Evolutionary conservation across 1,284 basidiomycete species (phyloP).

Genomic region (Leucoagaricus sp.): DNA sequence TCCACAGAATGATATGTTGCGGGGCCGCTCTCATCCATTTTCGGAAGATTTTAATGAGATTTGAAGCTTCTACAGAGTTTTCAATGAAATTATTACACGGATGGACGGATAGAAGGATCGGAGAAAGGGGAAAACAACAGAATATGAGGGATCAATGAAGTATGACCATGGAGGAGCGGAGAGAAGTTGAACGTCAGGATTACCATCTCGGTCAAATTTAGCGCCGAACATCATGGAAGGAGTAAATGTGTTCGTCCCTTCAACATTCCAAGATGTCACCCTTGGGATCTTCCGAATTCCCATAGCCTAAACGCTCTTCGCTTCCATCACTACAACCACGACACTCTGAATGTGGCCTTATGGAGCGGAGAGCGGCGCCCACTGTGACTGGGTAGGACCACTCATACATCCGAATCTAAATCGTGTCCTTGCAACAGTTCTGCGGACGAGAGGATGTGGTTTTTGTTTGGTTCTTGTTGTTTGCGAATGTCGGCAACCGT

Average conservation of each 20-base stretch:
- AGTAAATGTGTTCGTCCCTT: neutral
- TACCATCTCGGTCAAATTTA: constrained; percentile 4
- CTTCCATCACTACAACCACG: neutral
- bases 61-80: neutral
- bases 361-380: too few species aligned
- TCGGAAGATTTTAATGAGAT: neutral
- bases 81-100: neutral
- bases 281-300: neutral
- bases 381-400: too few species aligned
- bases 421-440: too few species aligned
- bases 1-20: constrained; percentile 4
- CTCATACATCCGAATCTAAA: too few species aligned
- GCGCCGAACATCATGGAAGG: constrained; percentile 1
- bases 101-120: neutral
- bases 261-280: constrained; percentile 7
- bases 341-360: too few species aligned
- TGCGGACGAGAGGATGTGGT: too few species aligned
- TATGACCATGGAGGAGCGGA: constrained; percentile 12
- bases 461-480: too few species aligned
- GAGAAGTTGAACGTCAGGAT: neutral
- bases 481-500: too few species aligned
- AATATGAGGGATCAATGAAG: neutral
- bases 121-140: neutral
- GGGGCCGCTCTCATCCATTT: constrained; percentile 8
- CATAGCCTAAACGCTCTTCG: neutral